These are phyloP conservation scores for Rhodotorula sp. DNA, from an alignment of 1,284 basidiomycete genomes.

Conservation along the genomic window DNA sequence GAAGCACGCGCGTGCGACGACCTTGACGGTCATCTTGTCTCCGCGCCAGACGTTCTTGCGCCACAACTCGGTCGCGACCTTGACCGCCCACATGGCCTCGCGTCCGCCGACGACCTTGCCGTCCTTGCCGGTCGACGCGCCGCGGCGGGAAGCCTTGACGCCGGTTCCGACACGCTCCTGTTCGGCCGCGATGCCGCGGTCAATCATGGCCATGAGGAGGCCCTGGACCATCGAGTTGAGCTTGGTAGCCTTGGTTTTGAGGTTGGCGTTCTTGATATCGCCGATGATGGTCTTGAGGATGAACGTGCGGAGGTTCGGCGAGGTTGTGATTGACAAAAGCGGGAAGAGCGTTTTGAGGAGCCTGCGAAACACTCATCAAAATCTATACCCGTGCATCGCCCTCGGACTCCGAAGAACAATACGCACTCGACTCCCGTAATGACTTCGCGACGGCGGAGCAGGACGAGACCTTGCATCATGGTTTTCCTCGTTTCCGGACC, in stretches of 20 bases:
- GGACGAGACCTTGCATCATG: conserved; percentile 83
- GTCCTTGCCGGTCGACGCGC: conserved; percentile 28
- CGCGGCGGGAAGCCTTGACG: conserved; percentile 50
- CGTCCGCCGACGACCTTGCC: conserved; percentile 38
- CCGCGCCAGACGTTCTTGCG: conserved; percentile 90
- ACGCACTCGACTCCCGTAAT: conserved; percentile 87
- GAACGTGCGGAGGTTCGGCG: conserved; percentile 73
- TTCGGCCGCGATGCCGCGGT: conserved; percentile 78
- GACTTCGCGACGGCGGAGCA: conserved; percentile 88
- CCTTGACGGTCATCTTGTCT: conserved; percentile 80
- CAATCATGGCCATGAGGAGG: conserved; percentile 93
- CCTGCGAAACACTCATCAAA: conserved; percentile 52
- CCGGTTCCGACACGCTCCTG: conserved; percentile 69
- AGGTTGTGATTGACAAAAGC: conserved; percentile 84
- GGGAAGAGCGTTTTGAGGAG: conserved; percentile 89
- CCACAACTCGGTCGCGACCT: conserved; percentile 93
- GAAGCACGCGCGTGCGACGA: conserved; percentile 86
- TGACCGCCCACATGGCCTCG: conserved; percentile 97
- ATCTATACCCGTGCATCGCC: background rate
- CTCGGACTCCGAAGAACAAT: background rate
- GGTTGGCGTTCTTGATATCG: conserved; percentile 89
- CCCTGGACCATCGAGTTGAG: conserved; percentile 95
- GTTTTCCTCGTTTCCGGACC: conserved; percentile 72
- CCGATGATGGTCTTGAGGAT: conserved; percentile 96
- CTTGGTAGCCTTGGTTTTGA: conserved; percentile 86